Evolutionary conservation across 345 rosid genomes (phyloP).

Genomic region (Erodium maritimum): DNA sequence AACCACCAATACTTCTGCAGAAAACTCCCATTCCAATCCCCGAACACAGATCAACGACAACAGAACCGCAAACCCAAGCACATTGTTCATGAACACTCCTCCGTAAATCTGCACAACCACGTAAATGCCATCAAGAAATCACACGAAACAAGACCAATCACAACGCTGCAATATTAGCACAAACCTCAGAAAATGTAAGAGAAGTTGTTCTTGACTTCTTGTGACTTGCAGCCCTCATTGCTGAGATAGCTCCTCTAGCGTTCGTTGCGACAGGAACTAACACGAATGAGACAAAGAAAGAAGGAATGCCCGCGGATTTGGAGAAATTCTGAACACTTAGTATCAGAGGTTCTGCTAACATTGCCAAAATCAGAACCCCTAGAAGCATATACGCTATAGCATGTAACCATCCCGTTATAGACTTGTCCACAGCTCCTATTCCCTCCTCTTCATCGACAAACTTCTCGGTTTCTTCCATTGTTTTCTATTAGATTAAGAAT

Average conservation of each 20-base stretch:
- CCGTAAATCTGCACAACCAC: conserved; percentile 22
- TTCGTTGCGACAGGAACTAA: conserved; percentile 28
- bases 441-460: conserved; percentile 11
- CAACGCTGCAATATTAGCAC: not conserved
- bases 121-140: too few relatives aligned
- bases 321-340: conserved; percentile 22
- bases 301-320: conserved; percentile 14
- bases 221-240: conserved; percentile 12
- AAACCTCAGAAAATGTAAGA: conserved; percentile 27
- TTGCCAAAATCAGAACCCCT: conserved; percentile 16
- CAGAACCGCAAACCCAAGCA: conserved; percentile 12
- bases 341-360: conserved; percentile 21
- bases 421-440: not conserved
- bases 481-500: conserved; percentile 2
- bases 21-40: conserved; percentile 24
- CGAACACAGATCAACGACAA: conserved; percentile 19
- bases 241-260: conserved; percentile 18
- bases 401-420: conserved; percentile 9
- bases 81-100: conserved; percentile 26
- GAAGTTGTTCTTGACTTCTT: conserved; percentile 28
- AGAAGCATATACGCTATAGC: conserved; percentile 9
- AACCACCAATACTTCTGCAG: conserved; percentile 24
- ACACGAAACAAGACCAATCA: not conserved
- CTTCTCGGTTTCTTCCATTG: conserved; percentile 21
- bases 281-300: conserved; percentile 31